Evolutionary conservation across 2,329 filamentous ascomycete species (phyloP), one percentile per base, ranked within the genome.

Genomic region (Sarocladium kiliense): DNA sequence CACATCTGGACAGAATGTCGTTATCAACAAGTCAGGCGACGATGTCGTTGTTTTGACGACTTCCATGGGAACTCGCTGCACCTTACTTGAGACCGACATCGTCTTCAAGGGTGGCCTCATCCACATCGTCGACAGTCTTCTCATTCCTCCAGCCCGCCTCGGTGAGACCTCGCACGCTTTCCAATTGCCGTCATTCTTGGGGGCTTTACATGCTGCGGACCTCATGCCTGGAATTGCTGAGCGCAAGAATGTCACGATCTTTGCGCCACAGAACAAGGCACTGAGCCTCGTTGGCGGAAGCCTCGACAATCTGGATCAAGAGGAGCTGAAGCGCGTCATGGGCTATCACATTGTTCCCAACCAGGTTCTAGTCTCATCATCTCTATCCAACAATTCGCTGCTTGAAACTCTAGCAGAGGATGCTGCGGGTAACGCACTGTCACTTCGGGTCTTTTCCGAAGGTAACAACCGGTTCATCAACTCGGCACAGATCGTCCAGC

Each of bases 281-380:
- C 84, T 88, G 70, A 71, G 77, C 32, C 67, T 71, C 25, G 80
- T 87, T 42, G 81, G 78, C 55, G 80, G 75, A 51, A 70, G 77
- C 25, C 63, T 83, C 11, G 65, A 68, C 26, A 74, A 75, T 56
- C 66, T 85, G 27, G 74, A 73, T 23, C 64, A 68, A 0, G 66
- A 74, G 3, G 66, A 81, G 14, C 71, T 87, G 1, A 66, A 73
- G 2, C 66, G 66, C 26, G 76, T 88, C 53, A 73, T 89, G 32
- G 69, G 75, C 25, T 89, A 89, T 69, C 86, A 90, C 65, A 75
- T 88, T 53, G 69, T 89, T 44, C 74, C 77, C n/a, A 75, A 73
- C 54, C 71, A 71, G 6, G 74, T 85, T 1, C 67, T 77, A 2
- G 84, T 84, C 63, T 80, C 77, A 18, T 68, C 71, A 1, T 57